Evolutionary conservation across 2,329 filamentous ascomycete species (phyloP), one percentile per base, ranked within the genome.

Genomic region (Triangularia setosa): DNA sequence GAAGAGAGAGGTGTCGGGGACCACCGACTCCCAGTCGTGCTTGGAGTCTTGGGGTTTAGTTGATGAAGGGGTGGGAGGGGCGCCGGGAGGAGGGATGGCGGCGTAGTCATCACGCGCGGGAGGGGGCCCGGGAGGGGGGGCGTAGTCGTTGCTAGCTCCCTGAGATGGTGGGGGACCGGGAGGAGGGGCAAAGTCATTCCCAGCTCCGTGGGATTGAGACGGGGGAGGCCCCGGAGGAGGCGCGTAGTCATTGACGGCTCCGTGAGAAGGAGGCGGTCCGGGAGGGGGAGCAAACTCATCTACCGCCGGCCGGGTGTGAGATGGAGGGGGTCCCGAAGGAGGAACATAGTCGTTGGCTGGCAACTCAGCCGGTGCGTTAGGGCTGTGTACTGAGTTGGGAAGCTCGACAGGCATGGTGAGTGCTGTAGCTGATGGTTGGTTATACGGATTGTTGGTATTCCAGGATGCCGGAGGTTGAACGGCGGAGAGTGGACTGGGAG

Each of bases 1-100:
- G 53, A 93, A 85, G 9, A 90, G 81, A 0, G 89, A 81, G 1
- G 86, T 92, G 74, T 93, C 90, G 0, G 90, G 89, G 1, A 92
- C 88, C 2, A 87, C 84, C 6, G 83, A 73, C 69, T 87, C 81
- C 90, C 90, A 93, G 76, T 90, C 86, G 73, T 92, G 89, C 69
- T 86, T 74, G 4, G 69, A 66, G 56, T 72, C 70, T 14, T 55
- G 23, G 23, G 52, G 21, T 18, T 24, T 28, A n/a, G 21, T 12
- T 35, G 60, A 30, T 33, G 53, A 62, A 56, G 28, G 68, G 14
- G 72, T 65, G 1, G 76, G 72, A 2, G 79, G 76, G 16, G 74
- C 76, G 4, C 72, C 65, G 0, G 74, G 73, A 1, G 74, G 71
- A 0, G 70, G 71, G 21, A 65, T 66, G 58, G 73, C 74, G 73